phyloP scores from a whole-genome alignment of 768 basidiomycete genomes.

The Serendipita sp. region DNA sequence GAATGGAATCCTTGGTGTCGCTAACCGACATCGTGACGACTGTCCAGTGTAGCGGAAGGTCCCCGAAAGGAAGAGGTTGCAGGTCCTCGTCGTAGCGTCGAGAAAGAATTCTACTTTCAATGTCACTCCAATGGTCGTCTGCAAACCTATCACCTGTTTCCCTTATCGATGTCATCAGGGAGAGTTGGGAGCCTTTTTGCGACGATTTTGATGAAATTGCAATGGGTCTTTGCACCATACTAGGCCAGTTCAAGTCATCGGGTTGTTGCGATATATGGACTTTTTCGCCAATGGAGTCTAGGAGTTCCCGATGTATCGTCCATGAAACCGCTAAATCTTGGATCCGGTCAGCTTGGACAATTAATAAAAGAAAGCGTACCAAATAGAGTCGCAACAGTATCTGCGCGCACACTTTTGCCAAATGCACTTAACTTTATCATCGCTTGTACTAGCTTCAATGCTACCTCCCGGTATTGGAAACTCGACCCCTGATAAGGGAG shows the following conservation, averaged over 20 bases:
- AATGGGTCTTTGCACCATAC: too few relatives aligned
- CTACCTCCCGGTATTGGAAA: not conserved
- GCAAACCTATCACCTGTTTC: too few relatives aligned
- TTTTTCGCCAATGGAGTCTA: slow-evolving; percentile 39
- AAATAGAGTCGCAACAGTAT: too few relatives aligned
- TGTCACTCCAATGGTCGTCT: slow-evolving; percentile 10
- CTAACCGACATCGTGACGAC: slow-evolving; percentile 71
- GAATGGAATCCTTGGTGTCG: slow-evolving; percentile 66
- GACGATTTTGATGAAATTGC: too few relatives aligned
- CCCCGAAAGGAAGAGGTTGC: slow-evolving; percentile 16
- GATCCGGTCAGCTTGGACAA: slow-evolving; percentile 25
- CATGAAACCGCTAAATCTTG: slow-evolving; percentile 13
- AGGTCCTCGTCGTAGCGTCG: slow-evolving; percentile 26
- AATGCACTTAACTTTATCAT: not conserved
- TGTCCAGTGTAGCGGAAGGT: slow-evolving; percentile 65
- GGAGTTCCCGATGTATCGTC: slow-evolving; percentile 35
- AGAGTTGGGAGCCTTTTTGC: too few relatives aligned
- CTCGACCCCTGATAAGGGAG: not conserved
- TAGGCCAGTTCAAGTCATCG: slow-evolving; percentile 9
- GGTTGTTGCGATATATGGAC: slow-evolving; percentile 26
- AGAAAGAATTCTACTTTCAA: slow-evolving; percentile 19
- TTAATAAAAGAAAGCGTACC: not conserved
- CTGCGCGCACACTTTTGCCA: not conserved
- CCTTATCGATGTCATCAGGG: too few relatives aligned
- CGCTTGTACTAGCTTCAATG: not conserved